These are phyloP conservation scores for Penicillium verrucosum DNA, from an alignment of 2,329 filamentous ascomycete genomes.

Conservation along the genomic window DNA sequence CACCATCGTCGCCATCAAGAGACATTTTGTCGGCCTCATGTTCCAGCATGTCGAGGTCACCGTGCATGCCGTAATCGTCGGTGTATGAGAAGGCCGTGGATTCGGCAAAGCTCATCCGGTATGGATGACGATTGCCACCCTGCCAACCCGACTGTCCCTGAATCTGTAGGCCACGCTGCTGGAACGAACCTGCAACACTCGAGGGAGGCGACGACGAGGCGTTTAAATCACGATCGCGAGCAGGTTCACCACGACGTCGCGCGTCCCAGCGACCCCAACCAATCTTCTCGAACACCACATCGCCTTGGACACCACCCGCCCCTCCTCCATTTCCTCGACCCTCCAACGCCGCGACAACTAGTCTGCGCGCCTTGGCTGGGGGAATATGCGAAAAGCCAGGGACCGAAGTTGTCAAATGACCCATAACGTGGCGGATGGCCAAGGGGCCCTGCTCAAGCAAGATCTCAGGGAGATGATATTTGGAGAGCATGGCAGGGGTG, in stretches of 20 bases:
- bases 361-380: slow-evolving; percentile 80
- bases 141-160: slow-evolving; percentile 38
- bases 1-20: slow-evolving; percentile 68
- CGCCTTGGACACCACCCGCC: slow-evolving; percentile 55
- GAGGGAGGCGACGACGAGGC: slow-evolving; percentile 53
- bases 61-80: slow-evolving; percentile 60
- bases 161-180: slow-evolving; percentile 48
- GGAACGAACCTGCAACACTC: slow-evolving; percentile 48
- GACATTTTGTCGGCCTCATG: slow-evolving; percentile 96
- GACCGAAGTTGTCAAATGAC: slow-evolving; percentile 86
- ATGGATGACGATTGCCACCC: slow-evolving; percentile 40
- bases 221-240: slow-evolving; percentile 29
- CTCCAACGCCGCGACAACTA: slow-evolving; percentile 91
- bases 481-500: slow-evolving; percentile 79
- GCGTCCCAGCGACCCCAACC: slow-evolving; percentile 98
- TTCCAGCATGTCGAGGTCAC: slow-evolving; percentile 67
- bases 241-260: slow-evolving; percentile 63
- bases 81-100: slow-evolving; percentile 72
- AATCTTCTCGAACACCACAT: slow-evolving; percentile 77
- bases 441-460: slow-evolving; percentile 84
- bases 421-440: slow-evolving; percentile 93
- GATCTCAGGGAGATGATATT: slow-evolving; percentile 85
- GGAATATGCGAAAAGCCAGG: slow-evolving; percentile 88
- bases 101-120: slow-evolving; percentile 63
- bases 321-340: slow-evolving; percentile 61